Percentiles rank a stretch among this genome's conserved stretches.
Conservation (phyloP, 495 filamentous ascomycete species). For the Trypethelium eluteriae region DNA sequence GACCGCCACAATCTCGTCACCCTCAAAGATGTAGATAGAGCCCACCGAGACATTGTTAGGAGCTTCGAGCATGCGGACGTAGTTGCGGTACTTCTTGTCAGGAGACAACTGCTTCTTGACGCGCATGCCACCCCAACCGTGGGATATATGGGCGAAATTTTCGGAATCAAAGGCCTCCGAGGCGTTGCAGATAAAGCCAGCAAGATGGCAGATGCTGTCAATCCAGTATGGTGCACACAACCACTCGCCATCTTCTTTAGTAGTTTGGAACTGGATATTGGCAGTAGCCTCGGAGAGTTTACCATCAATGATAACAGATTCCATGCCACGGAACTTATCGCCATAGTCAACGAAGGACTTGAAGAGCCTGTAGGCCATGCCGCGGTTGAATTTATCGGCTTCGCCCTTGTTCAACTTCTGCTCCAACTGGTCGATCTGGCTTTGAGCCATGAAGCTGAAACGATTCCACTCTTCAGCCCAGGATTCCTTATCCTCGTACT, state of each 20-base stretch:
- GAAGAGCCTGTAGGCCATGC: slow-evolving; percentile 46
- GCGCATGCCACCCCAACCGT: slow-evolving; percentile 39
- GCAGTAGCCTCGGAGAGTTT: slow-evolving; percentile 40
- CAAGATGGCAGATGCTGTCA: slow-evolving; percentile 44
- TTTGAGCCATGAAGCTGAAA: slow-evolving; percentile 39
- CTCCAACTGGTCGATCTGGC: slow-evolving; percentile 38
- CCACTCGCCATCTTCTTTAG: slow-evolving; percentile 38
- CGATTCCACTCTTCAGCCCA: slow-evolving; percentile 38
- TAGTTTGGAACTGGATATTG: slow-evolving; percentile 38
- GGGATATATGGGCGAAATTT: slow-evolving; percentile 42
- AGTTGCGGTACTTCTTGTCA: slow-evolving; percentile 37
- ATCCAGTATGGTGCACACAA: slow-evolving; percentile 42
- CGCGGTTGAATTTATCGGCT: slow-evolving; percentile 40
- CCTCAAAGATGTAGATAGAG: slow-evolving; percentile 41
- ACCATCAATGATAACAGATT: slow-evolving; percentile 40
- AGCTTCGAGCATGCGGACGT: slow-evolving; percentile 39
- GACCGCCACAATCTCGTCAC: slow-evolving; percentile 37
- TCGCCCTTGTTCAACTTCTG: slow-evolving; percentile 36
- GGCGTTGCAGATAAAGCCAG: slow-evolving; percentile 50
- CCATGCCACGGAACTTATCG: slow-evolving; percentile 38
- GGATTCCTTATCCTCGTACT: slow-evolving; percentile 35
- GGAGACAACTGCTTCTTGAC: slow-evolving; percentile 33
- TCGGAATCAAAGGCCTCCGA: slow-evolving; percentile 42
- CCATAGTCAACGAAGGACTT: slow-evolving; percentile 39
- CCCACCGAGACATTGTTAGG: slow-evolving; percentile 38